Evolutionary conservation across 164 flowering plant genomes (phyloP), one percentile per base, ranked within the genome.

Genomic region (Pachysandra terminalis): DNA sequence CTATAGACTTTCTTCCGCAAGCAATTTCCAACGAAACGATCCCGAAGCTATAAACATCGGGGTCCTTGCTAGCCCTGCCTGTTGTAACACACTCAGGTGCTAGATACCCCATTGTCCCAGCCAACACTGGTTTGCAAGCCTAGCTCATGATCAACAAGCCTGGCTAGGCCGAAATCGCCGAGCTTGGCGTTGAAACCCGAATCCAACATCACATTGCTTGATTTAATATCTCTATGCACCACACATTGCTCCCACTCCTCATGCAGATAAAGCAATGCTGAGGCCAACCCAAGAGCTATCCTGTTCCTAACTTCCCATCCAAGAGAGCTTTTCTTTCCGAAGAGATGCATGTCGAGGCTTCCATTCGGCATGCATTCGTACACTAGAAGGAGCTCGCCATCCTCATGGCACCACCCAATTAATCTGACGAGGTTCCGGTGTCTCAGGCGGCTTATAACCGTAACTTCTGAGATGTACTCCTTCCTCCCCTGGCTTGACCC

Each of bases 41-140:
- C 15, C 87, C 91, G 57, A 81, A 85, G 70, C 87, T 85, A 32
- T 66, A 87, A 4, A 87, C 82, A 56, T 85, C 87, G 0, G 89
- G 79, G 35, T 85, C 85, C 60, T 73, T 85, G 56, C 83, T 83
- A 6, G 87, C 83, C 75, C 67, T 81, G 21, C 83, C 78, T 0
- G 77, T 74, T 48, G 19, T 70, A 2, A 74, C 41, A 66, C 66
- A 78, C 55, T 84, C 87, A 0, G 86, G 87, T 3, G 86, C 86
- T 75, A 85, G 66, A 68, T 86, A 86, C 15, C 90, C 87, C 41
- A 77, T 12, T n/a, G 84, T 71, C 25, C 83, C 79, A 0, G 79
- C 83, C 19, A 77, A 2, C 3, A 63, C 57, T 80, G 0, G 83
- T 75, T 26, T 67, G 67, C 5, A 74, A 59, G 0, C 64, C 72